Conservation (phyloP, 2,329 filamentous ascomycete species). For the Pezicula neosporulosa region DNA sequence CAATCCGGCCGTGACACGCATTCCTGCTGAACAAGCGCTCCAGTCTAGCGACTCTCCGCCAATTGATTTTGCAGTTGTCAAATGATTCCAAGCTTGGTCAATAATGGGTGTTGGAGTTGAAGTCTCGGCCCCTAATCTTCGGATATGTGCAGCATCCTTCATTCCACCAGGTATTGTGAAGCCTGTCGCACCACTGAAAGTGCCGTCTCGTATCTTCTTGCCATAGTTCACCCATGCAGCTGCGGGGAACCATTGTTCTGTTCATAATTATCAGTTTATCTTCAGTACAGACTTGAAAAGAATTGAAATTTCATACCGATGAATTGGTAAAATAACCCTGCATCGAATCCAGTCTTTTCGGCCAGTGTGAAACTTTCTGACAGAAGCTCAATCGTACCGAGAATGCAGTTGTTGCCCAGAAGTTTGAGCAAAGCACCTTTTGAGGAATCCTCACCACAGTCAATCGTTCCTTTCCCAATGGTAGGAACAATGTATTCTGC, state of each 20-base stretch:
- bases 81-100: background rate
- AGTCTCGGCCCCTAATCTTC: background rate
- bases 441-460: background rate
- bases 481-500: background rate
- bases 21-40: background rate
- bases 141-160: background rate
- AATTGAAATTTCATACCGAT: background rate
- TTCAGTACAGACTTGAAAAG: background rate
- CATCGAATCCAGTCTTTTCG: background rate
- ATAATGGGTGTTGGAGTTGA: background rate
- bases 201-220: background rate
- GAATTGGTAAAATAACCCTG: background rate
- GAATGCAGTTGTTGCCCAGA: background rate
- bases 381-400: background rate
- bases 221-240: background rate
- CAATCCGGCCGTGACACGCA: background rate
- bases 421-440: background rate
- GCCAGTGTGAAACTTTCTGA: slow-evolving; percentile 1
- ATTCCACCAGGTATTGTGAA: background rate
- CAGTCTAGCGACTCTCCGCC: background rate
- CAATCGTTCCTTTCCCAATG: background rate
- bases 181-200: background rate
- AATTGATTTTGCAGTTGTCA: background rate
- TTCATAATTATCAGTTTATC: background rate
- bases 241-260: background rate